Base-by-base conservation (phyloP, 768 basidiomycete genomes). In the Omphalotus guepiniiformis region DNA sequence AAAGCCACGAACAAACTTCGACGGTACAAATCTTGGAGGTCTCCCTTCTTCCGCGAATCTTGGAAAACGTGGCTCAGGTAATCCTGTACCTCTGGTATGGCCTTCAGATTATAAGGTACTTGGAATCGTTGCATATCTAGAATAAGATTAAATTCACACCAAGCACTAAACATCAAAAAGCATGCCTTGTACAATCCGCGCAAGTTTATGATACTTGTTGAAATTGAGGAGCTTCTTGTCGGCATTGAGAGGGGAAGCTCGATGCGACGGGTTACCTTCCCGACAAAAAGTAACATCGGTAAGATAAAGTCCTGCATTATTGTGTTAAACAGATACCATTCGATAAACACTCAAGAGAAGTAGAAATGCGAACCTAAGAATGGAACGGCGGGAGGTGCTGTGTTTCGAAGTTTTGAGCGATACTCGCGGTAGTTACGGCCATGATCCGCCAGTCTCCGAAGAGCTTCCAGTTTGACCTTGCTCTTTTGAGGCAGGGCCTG, bases 261-360 rank as follows among this genome's bases (percentile, higher is more conserved):
- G 79, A 56, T 85, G 74, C 12, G 88, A 85, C 13, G 90, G 86
- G 62, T 97, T 97, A 16, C 95, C 95, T 59, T 97, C 95, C 32
- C 88, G 82, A 61, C 92, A 95, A 66, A 98, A 98, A 5, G 93
- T 97, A 50, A 96, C 76, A 64, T 94, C 93, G 8, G 93, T 93
- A 52, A 94, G 70, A 63, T 93, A 93, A 28, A 92, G 71, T 40
- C 88, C 88, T 89, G 50, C 6, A 45, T 29, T 56, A 55, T 42
- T 48, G 30, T 23, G 28, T 34, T 53, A 49, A 64, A 48, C 47
- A 36, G 36, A 25, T 19, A 23, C n/a, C n/a, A n/a, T n/a, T n/a
- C n/a, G 36, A 13, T 50, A 32, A 23, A 29, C 36, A n/a, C 35
- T 48, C 36, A 32, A 30, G 19, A 8, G 39, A n/a, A 7, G 23